Evolutionary conservation across 805 yeast species (phyloP), one percentile per base, ranked within the genome.

Genomic region (Candida caryicola): DNA sequence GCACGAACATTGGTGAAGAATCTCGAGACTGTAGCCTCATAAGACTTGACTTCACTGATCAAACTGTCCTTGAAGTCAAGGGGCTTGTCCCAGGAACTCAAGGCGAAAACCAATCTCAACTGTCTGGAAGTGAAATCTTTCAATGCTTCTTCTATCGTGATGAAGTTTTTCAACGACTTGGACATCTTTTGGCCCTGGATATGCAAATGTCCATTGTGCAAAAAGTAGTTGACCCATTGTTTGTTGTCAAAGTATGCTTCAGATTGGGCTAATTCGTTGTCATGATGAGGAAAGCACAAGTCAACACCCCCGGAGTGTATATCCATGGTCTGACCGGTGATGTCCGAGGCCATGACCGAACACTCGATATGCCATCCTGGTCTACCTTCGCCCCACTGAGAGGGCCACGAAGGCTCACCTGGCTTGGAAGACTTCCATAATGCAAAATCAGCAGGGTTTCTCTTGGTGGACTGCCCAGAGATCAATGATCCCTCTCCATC

Each of bases 361-460:
- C 99, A 93, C 66, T 93, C 99, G 60, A 93, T 93, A 61, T 93
- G 99, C 99, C 99, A 93, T 3, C 99, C 99, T 10, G 99, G 99
- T 61, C 99, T 82, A 37, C 99, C 99, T 42, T 72, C 72, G 17
- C 99, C 99, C 98, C 98, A 93, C 18, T 91, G 90, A 2, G 96
- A 87, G 4, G 73, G 77, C 98, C 98, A 93, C 33, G 80, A 76
- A 17, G 99, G 99, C 66, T 93, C 99, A 52, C 99, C 99, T 5
- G 95, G 91, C 59, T 93, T 93, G 5, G 95, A 85, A 0, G 90
- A 79, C 60, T 93, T 93, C 99, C 99, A 93, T 25, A 93, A 73
- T 1, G 99, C 99, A 64, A 93, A 93, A 62, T 93, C 99, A 16
- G 86, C 84, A 2, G 84, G 62, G 39, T 80, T 81, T 50, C 72